phyloP scores from a whole-genome alignment of 805 yeast genomes.

The Ogataea dorogensis region DNA sequence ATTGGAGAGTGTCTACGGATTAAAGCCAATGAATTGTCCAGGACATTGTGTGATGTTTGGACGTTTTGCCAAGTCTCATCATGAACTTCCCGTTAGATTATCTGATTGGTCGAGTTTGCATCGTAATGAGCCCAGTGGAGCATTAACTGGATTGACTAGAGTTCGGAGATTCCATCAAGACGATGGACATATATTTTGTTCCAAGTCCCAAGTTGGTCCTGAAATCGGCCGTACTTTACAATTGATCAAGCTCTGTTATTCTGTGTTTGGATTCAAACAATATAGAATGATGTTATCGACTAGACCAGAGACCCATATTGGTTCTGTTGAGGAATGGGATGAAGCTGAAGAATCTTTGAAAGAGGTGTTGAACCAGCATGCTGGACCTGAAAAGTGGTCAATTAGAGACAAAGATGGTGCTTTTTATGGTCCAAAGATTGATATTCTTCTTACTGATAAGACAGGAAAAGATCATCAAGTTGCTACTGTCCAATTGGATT shows the following conservation, averaged over 20 bases:
- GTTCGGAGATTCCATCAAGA: constrained; percentile 97
- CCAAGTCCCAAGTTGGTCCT: constrained; percentile 64
- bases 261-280: constrained; percentile 56
- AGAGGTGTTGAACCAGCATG: constrained; percentile 50
- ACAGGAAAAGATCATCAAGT: constrained; percentile 84
- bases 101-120: constrained; percentile 92
- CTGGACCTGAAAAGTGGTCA: constrained; percentile 56
- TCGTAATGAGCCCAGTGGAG: constrained; percentile 93
- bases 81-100: constrained; percentile 80
- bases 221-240: constrained; percentile 75
- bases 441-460: constrained; percentile 77
- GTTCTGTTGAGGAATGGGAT: constrained; percentile 76
- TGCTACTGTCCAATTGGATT: constrained; percentile 93
- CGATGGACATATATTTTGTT: constrained; percentile 96
- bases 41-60: constrained; percentile 79
- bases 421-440: constrained; percentile 95
- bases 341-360: constrained; percentile 71
- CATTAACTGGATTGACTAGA: constrained; percentile 86
- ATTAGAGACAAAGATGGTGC: constrained; percentile 95
- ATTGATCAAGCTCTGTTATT: constrained; percentile 73
- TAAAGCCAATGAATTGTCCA: constrained; percentile 80
- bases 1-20: constrained; percentile 53
- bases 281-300: constrained; percentile 77
- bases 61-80: constrained; percentile 72
- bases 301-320: constrained; percentile 80